Conservation (phyloP, 2,329 filamentous ascomycete species). For the Botryotinia convoluta region DNA sequence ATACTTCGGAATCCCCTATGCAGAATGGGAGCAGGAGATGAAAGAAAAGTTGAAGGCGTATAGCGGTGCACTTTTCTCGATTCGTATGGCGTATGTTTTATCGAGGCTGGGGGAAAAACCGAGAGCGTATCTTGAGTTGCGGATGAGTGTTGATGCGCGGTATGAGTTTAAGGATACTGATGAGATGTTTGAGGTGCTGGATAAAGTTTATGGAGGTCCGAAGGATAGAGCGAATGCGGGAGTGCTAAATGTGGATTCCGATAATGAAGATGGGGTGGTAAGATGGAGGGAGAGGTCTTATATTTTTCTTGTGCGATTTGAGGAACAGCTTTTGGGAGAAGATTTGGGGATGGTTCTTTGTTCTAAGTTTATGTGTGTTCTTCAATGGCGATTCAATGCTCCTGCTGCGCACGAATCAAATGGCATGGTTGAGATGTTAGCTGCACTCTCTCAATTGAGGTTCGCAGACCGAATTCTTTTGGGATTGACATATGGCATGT, state of each 20-base stretch:
- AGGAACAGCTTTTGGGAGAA: not conserved
- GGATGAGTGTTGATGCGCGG: not conserved
- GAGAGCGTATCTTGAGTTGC: not conserved
- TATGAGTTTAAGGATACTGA: not conserved
- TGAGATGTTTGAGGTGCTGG: not conserved
- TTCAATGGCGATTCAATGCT: fast-evolving
- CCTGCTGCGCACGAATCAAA: fast-evolving
- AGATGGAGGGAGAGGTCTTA: too few relatives aligned
- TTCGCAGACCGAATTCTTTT: fast-evolving
- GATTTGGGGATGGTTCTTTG: not conserved
- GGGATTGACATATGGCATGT: too few relatives aligned
- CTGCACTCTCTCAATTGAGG: not conserved
- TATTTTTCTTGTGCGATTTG: too few relatives aligned
- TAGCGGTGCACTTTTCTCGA: not conserved
- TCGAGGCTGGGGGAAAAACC: not conserved
- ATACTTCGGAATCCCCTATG: too few relatives aligned
- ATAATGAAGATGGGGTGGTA: too few relatives aligned
- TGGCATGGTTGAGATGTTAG: not conserved
- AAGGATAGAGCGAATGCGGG: too few relatives aligned
- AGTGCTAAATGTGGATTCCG: too few relatives aligned
- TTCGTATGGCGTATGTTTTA: not conserved
- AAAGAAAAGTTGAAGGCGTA: not conserved
- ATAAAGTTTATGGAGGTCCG: not conserved
- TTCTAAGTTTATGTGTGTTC: not conserved
- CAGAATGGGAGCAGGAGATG: not conserved